Conservation (phyloP, 2,329 filamentous ascomycete species). For the Neophaeococcomyces mojaviensis region DNA sequence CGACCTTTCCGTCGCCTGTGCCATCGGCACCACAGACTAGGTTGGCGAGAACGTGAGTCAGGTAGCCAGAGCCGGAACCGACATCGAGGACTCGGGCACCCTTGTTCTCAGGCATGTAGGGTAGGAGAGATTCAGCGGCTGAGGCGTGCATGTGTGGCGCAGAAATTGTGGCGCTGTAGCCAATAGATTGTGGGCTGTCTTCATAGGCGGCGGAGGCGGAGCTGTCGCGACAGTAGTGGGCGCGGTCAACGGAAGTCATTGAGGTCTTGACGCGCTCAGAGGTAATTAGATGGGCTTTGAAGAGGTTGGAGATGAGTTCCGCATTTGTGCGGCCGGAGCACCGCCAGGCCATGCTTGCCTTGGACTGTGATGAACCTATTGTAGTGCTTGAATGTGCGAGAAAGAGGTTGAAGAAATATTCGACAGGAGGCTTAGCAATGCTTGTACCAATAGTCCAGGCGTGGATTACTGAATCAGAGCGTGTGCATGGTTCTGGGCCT, state of each 20-base stretch:
- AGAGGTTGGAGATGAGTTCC: constrained; percentile 72
- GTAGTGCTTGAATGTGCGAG: neutral
- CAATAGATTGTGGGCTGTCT: constrained; percentile 63
- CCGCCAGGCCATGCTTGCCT: constrained; percentile 73
- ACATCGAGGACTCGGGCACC: constrained; percentile 60
- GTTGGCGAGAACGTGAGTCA: constrained; percentile 82
- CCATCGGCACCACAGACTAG: constrained; percentile 43
- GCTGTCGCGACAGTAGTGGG: constrained; percentile 62
- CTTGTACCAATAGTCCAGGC: no score
- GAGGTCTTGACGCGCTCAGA: constrained; percentile 65
- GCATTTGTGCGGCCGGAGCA: constrained; percentile 68
- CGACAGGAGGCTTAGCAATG: no score
- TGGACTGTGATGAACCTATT: neutral
- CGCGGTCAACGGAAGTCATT: constrained; percentile 82
- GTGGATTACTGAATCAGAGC: no score
- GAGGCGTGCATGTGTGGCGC: constrained; percentile 67
- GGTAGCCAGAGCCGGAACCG: constrained; percentile 70
- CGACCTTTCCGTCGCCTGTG: constrained; percentile 47
- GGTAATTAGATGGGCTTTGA: constrained; percentile 63
- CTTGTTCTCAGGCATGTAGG: constrained; percentile 44
- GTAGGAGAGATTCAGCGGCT: constrained; percentile 56
- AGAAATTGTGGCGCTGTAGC: constrained; percentile 61
- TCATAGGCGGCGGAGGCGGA: constrained; percentile 54
- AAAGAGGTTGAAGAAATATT: neutral
- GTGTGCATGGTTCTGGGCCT: no score